These are phyloP conservation scores for Glycine latifolia DNA, from an alignment of 306 rosid genomes.

Conservation along the genomic window DNA sequence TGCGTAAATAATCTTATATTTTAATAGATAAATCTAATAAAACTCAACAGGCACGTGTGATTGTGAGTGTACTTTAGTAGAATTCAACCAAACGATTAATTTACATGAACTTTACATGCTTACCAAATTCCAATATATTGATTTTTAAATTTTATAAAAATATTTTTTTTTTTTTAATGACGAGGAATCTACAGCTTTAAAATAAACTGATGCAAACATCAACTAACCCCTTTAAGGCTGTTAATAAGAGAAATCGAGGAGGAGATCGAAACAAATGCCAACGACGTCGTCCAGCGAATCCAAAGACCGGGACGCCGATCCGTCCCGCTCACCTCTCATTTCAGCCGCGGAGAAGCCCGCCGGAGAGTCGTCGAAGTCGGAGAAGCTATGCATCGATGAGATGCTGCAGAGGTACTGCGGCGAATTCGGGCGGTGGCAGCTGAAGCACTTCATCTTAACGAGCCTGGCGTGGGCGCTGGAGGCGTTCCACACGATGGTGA, in stretches of 20 bases:
- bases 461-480: constrained; percentile 91
- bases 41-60: too few species aligned
- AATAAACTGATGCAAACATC: too few species aligned
- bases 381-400: constrained; percentile 73
- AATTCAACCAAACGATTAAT: neutral
- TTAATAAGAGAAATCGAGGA: neutral
- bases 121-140: too few species aligned
- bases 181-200: too few species aligned
- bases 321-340: constrained; percentile 51
- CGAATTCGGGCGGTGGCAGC: constrained; percentile 88
- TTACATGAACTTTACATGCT: neutral
- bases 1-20: too few species aligned
- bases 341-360: neutral
- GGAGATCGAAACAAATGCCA: constrained; percentile 33
- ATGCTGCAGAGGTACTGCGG: constrained; percentile 82
- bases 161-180: neutral
- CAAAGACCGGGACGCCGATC: constrained; percentile 3
- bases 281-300: neutral
- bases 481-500: constrained; percentile 95
- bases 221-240: too few species aligned
- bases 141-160: too few species aligned
- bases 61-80: neutral
- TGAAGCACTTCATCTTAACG: constrained; percentile 78
- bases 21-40: too few species aligned
- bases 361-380: neutral